Conservation (phyloP, 306 rosid species). For the Lathyrus sativus region DNA sequence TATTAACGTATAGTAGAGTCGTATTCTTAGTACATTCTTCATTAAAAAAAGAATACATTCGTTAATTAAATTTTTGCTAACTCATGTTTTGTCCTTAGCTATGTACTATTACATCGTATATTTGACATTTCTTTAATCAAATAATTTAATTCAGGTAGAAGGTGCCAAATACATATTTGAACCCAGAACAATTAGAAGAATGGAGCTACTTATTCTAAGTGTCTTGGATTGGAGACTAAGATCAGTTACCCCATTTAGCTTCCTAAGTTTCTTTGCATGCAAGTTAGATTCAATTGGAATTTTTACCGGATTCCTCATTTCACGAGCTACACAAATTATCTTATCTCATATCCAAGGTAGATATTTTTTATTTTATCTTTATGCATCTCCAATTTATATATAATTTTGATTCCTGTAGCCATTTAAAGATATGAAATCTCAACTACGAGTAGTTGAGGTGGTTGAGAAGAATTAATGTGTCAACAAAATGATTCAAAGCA, state of each 20-base stretch:
- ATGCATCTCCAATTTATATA: background rate
- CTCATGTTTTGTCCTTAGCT: constrained; percentile 18
- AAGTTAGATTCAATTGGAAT: constrained; percentile 77
- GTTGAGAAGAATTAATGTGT: constrained; percentile 1
- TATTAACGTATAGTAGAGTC: too few species aligned
- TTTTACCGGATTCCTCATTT: constrained; percentile 60
- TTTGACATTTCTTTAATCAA: constrained; percentile 1
- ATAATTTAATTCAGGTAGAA: constrained; percentile 58
- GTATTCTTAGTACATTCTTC: background rate
- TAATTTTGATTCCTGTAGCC: background rate
- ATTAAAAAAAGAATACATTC: constrained; percentile 1
- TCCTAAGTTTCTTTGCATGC: constrained; percentile 79
- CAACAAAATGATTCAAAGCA: background rate
- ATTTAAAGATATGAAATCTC: constrained; percentile 16
- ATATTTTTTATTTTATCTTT: background rate
- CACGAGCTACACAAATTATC: constrained; percentile 84
- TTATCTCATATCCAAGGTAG: constrained; percentile 72
- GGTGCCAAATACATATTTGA: constrained; percentile 85
- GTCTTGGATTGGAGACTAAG: constrained; percentile 95
- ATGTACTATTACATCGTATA: background rate
- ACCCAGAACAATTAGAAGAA: constrained; percentile 75
- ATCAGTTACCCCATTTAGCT: constrained; percentile 92
- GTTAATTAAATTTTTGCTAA: constrained; percentile 15
- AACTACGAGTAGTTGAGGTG: background rate
- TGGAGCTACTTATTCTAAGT: constrained; percentile 84